These are phyloP conservation scores for Trametes punicea DNA, from an alignment of 768 basidiomycete species.

Conservation along the genomic window DNA sequence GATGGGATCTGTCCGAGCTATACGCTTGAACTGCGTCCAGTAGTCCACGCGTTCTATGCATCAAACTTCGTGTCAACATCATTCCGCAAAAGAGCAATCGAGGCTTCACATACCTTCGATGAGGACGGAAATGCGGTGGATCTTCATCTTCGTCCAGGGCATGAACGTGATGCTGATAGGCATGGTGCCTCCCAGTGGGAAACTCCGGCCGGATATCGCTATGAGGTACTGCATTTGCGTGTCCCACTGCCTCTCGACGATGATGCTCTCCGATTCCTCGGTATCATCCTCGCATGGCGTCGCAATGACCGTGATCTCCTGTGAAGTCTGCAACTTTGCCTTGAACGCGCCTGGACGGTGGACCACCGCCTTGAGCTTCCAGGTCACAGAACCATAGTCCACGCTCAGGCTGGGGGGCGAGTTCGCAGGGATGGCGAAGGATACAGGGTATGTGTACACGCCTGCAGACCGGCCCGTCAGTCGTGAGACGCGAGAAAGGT, in stretches of 20 bases:
- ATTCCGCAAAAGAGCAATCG: neutral
- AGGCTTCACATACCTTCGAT: constrained; percentile 64
- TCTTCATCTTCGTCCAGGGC: constrained; percentile 80
- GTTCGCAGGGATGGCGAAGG: constrained; percentile 77
- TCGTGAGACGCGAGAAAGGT: neutral
- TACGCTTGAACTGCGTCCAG: constrained; percentile 61
- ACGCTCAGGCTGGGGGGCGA: constrained; percentile 76
- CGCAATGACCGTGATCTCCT: constrained; percentile 74
- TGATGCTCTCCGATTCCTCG: constrained; percentile 78
- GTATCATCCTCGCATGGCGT: constrained; percentile 78
- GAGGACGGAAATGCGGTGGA: constrained; percentile 66
- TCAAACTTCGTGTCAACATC: neutral
- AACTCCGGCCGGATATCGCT: constrained; percentile 66
- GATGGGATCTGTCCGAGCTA: constrained; percentile 67
- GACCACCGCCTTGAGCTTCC: constrained; percentile 78
- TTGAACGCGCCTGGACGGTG: constrained; percentile 82
- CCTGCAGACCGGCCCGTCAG: constrained; percentile 52
- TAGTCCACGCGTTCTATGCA: constrained; percentile 81
- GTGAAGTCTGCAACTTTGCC: constrained; percentile 60
- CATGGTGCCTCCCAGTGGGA: constrained; percentile 79
- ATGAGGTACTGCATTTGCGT: constrained; percentile 81
- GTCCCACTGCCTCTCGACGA: constrained; percentile 91
- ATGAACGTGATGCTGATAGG: constrained; percentile 78
- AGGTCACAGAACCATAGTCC: constrained; percentile 72
- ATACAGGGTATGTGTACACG: constrained; percentile 91